These are phyloP conservation scores for Claviceps digitariae DNA, from an alignment of 2,329 filamentous ascomycete species.

Conservation along the genomic window DNA sequence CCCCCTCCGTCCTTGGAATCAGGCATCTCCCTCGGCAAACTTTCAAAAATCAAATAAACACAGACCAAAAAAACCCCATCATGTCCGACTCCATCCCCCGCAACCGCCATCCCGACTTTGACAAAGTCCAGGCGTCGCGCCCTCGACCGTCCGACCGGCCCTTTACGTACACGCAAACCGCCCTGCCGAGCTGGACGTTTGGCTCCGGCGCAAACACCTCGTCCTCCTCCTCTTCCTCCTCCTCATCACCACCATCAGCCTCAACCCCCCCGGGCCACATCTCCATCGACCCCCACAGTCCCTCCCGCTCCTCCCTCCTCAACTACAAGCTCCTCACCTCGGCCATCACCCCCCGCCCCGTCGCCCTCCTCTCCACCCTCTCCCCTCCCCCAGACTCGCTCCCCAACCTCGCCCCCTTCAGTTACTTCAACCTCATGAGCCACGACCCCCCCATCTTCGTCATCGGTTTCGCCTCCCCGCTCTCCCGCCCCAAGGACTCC, in stretches of 20 bases:
- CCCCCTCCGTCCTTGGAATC: too few species aligned
- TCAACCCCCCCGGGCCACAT: conserved; percentile 35
- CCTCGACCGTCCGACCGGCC: conserved; percentile 40
- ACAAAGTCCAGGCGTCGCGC: conserved; percentile 52
- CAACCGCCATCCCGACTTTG: conserved; percentile 65
- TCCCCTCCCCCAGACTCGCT: conserved; percentile 38
- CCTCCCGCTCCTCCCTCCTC: conserved; percentile 49
- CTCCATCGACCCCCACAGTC: conserved; percentile 66
- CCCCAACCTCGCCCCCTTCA: conserved; percentile 73
- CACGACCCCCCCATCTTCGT: conserved; percentile 81
- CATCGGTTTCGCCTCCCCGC: conserved; percentile 33
- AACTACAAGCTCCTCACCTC: conserved; percentile 94
- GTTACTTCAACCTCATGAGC: conserved; percentile 70
- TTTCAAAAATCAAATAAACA: too few species aligned
- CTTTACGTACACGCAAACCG: conserved; percentile 49
- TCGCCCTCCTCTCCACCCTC: conserved; percentile 48
- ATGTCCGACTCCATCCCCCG: conserved; percentile 28
- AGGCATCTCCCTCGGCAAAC: too few species aligned
- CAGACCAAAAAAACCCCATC: conserved; percentile 1
- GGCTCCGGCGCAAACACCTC: conserved; percentile 49
- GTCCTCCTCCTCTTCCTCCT: too few species aligned
- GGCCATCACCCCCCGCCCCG: conserved; percentile 68
- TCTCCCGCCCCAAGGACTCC: conserved; percentile 58
- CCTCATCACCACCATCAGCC: conserved; percentile 7
- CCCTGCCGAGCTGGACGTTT: conserved; percentile 50